Conservation (phyloP, 2,329 filamentous ascomycete genomes). For the Epichloe scottii region DNA sequence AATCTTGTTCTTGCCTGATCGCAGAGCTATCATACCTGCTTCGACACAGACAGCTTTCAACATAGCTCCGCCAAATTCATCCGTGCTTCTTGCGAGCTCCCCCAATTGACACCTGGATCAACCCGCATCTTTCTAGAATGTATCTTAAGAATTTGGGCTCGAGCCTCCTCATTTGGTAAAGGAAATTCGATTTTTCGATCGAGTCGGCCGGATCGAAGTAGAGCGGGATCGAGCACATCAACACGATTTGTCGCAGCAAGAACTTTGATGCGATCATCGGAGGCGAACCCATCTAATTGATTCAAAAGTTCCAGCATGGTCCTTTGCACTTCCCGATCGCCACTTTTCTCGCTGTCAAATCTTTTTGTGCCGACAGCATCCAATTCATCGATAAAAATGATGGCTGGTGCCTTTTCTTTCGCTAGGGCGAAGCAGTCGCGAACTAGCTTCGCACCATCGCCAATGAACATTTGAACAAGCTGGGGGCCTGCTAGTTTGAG, state of each 20-base stretch:
- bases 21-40: slow-evolving; percentile 95
- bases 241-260: slow-evolving; percentile 89
- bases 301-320: slow-evolving; percentile 99
- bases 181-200: slow-evolving; percentile 98
- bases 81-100: slow-evolving; percentile 88
- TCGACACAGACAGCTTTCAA: slow-evolving; percentile 98
- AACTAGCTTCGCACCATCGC: slow-evolving; percentile 94
- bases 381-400: slow-evolving; percentile 98
- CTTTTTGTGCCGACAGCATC: slow-evolving; percentile 98
- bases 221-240: slow-evolving; percentile 82
- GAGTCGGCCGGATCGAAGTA: slow-evolving; percentile 82
- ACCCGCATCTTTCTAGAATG: slow-evolving; percentile 98
- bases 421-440: slow-evolving; percentile 94
- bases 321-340: slow-evolving; percentile 93
- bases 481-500: slow-evolving; percentile 96
- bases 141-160: slow-evolving; percentile 93
- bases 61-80: slow-evolving; percentile 96
- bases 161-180: slow-evolving; percentile 91
- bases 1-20: slow-evolving; percentile 91
- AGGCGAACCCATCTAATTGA: slow-evolving; percentile 95
- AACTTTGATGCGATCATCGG: slow-evolving; percentile 93
- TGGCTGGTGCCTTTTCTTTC: slow-evolving; percentile 96
- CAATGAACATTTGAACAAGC: slow-evolving; percentile 99
- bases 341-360: slow-evolving; percentile 96
- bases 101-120: slow-evolving; percentile 87